Evolutionary conservation across 192 early-diverging fungal species (phyloP).

Genomic region (Mortierella claussenii): DNA sequence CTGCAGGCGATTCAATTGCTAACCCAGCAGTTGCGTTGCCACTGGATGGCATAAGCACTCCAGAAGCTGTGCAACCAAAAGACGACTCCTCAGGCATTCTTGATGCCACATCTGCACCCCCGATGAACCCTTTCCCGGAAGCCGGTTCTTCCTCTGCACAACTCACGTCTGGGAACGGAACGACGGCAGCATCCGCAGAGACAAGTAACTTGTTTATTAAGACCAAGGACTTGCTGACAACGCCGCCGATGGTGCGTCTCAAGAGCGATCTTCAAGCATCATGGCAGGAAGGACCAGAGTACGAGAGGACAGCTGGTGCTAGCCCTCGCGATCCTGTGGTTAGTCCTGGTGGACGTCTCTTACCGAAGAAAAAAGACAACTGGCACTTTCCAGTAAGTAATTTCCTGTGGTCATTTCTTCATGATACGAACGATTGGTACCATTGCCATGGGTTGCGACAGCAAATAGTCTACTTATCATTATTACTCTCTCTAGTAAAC

Average conservation of each 20-base stretch:
- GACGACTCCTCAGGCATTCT: not conserved
- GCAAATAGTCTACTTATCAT: too few species aligned
- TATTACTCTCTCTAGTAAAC: too few species aligned
- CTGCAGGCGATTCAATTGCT: slow-evolving; percentile 12
- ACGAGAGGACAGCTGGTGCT: slow-evolving; percentile 34
- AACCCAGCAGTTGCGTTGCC: slow-evolving; percentile 21
- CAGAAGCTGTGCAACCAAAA: not conserved
- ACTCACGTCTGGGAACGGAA: not conserved
- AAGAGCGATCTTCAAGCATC: slow-evolving; percentile 7
- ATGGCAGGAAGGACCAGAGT: slow-evolving; percentile 47
- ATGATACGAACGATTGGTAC: too few species aligned
- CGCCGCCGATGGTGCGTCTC: slow-evolving; percentile 28
- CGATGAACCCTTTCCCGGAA: not conserved
- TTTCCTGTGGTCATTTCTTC: too few species aligned
- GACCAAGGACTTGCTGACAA: slow-evolving; percentile 20
- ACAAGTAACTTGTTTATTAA: slow-evolving; percentile 19
- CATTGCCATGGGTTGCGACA: too few species aligned
- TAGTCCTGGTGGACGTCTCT: slow-evolving; percentile 40
- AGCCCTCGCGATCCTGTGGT: slow-evolving; percentile 48
- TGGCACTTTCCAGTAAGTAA: slow-evolving; percentile 46
- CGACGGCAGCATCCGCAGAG: not conserved
- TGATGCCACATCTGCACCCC: not conserved
- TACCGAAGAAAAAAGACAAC: slow-evolving; percentile 42
- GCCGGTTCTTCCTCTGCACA: not conserved
- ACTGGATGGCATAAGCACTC: slow-evolving; percentile 24